Conservation (phyloP, 129 eudicot genomes). For the Lonicera japonica region DNA sequence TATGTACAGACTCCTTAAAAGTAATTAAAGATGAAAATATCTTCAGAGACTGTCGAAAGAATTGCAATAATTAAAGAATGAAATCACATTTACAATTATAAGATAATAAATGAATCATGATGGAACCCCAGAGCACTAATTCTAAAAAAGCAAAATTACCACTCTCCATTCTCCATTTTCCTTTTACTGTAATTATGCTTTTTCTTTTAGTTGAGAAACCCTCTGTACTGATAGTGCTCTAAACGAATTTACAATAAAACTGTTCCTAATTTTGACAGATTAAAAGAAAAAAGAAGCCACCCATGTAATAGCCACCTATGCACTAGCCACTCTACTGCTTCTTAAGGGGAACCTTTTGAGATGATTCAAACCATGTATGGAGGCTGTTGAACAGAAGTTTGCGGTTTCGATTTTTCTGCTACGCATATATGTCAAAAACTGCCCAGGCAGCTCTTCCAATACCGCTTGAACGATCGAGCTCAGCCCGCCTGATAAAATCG, state of each 20-base stretch:
- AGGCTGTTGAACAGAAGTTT: background rate
- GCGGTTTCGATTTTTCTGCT: constrained; percentile 74
- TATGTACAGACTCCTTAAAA: no score
- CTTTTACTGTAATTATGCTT: no score
- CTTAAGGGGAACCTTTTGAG: background rate
- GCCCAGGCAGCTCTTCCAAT: constrained; percentile 88
- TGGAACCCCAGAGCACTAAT: no score
- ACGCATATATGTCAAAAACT: constrained; percentile 78
- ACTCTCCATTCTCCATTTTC: no score
- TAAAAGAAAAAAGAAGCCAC: background rate
- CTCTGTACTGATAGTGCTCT: background rate
- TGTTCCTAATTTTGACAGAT: background rate
- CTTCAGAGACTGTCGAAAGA: no score
- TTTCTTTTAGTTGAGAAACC: no score
- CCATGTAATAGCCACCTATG: no score
- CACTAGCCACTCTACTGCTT: background rate
- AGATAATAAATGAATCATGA: no score
- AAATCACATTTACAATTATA: no score
- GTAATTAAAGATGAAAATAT: no score
- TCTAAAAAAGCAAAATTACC: no score
- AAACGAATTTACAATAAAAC: background rate
- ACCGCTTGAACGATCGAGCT: constrained; percentile 69
- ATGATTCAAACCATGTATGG: background rate
- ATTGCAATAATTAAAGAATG: no score
- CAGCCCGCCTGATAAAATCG: constrained; percentile 47